Evolutionary conservation across 176 grass and related monocot species (phyloP).

Genomic region (Eragrostis curvula): DNA sequence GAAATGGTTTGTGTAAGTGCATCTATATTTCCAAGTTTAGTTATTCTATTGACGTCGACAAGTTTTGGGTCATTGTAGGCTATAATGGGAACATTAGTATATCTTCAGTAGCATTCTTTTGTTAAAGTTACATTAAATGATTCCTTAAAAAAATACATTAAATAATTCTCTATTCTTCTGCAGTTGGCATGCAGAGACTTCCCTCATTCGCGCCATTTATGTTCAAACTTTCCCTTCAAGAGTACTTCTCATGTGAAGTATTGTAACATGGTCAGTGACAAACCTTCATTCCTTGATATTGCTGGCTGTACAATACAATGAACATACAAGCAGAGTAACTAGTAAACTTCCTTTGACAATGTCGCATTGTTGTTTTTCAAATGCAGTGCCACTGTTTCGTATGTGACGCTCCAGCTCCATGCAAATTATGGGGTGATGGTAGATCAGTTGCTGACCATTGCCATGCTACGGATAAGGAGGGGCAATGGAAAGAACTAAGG

Average conservation of each 20-base stretch:
- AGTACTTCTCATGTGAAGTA: slow-evolving; percentile 70
- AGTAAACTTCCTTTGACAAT: background rate
- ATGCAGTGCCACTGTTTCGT: slow-evolving; percentile 99
- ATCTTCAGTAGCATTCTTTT: slow-evolving; percentile 26
- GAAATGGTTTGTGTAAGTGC: slow-evolving; percentile 23
- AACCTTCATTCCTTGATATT: slow-evolving; percentile 13
- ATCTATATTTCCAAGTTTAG: background rate
- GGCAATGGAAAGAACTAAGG: slow-evolving; percentile 65
- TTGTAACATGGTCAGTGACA: slow-evolving; percentile 76
- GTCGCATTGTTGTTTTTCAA: slow-evolving; percentile 42
- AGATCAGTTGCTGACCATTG: slow-evolving; percentile 63
- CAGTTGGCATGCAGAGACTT: slow-evolving; percentile 97
- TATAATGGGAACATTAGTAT: slow-evolving; percentile 5
- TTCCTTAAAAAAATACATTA: slow-evolving; percentile 6
- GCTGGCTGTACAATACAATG: slow-evolving; percentile 6
- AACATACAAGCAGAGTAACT: slow-evolving; percentile 19
- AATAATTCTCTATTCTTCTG: slow-evolving; percentile 25
- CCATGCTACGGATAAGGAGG: slow-evolving; percentile 81
- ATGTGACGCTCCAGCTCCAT: slow-evolving; percentile 86
- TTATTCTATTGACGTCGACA: background rate
- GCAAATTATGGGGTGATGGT: slow-evolving; percentile 74
- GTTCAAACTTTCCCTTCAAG: slow-evolving; percentile 85
- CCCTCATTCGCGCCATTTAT: slow-evolving; percentile 89
- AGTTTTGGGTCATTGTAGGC: slow-evolving; percentile 18
- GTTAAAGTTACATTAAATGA: slow-evolving; percentile 9